Evolutionary conservation across 176 grass and related monocot genomes (phyloP).

Genomic region (Musa itinerans): DNA sequence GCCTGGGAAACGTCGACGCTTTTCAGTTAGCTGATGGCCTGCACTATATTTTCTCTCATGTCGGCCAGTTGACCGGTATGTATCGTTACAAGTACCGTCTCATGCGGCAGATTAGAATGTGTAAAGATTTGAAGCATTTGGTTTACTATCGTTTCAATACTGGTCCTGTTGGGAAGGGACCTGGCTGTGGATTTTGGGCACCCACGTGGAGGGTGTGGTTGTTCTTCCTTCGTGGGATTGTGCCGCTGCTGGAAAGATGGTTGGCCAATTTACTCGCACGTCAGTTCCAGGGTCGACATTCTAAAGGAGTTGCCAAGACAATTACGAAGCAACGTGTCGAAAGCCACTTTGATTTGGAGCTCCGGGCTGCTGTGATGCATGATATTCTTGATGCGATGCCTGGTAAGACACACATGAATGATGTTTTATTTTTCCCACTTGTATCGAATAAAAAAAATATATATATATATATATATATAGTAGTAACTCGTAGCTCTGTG

Average conservation of each 20-base stretch:
- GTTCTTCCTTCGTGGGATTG: slow-evolving; percentile 94
- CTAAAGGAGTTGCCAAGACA: slow-evolving; percentile 96
- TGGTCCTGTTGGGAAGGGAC: slow-evolving; percentile 94
- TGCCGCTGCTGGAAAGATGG: slow-evolving; percentile 89
- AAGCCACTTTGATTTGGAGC: slow-evolving; percentile 95
- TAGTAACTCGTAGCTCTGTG: not conserved
- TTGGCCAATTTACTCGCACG: slow-evolving; percentile 84
- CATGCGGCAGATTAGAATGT: slow-evolving; percentile 98
- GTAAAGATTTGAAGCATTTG: slow-evolving; percentile 97
- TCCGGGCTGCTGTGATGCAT: slow-evolving; percentile 96
- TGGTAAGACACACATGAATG: slow-evolving; percentile 2
- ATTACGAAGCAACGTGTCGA: slow-evolving; percentile 98
- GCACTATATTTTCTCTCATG: slow-evolving; percentile 98
- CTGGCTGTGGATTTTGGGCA: slow-evolving; percentile 97
- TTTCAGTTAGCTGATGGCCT: slow-evolving; percentile 95
- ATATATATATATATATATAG: no score
- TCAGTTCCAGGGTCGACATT: slow-evolving; percentile 96
- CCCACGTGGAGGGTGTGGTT: slow-evolving; percentile 98
- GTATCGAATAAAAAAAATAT: not conserved
- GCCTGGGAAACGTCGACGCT: slow-evolving; percentile 94
- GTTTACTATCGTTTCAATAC: slow-evolving; percentile 99
- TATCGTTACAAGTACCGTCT: slow-evolving; percentile 94
- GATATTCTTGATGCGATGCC: slow-evolving; percentile 99
- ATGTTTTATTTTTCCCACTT: no score
- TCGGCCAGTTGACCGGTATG: slow-evolving; percentile 98